phyloP scores from a whole-genome alignment of 2,329 filamentous ascomycete species.

The Aspergillus fijiensis region DNA sequence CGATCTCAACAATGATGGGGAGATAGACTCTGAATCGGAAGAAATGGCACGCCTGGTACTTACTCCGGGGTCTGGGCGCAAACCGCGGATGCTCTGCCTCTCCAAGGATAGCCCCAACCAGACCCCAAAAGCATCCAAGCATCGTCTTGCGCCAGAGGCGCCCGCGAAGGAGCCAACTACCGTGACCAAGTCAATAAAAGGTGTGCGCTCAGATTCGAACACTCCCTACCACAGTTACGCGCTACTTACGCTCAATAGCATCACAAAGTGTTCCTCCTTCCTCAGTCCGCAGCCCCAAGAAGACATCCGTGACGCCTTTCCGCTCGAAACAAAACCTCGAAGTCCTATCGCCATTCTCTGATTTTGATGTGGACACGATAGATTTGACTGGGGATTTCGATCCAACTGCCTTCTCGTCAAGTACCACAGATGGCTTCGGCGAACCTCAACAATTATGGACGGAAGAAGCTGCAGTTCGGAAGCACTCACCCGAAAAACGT shows the following conservation, averaged over 20 bases:
- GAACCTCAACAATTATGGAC: conserved; percentile 45
- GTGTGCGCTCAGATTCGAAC: conserved; percentile 19
- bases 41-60: conserved; percentile 49
- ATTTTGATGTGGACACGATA: conserved; percentile 44
- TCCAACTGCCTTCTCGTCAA: conserved; percentile 38
- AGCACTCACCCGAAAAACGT: conserved; percentile 37
- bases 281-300: conserved; percentile 19
- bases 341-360: conserved; percentile 15
- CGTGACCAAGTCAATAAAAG: conserved; percentile 20
- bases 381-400: conserved; percentile 45
- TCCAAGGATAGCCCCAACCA: conserved; percentile 21
- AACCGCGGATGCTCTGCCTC: conserved; percentile 42
- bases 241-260: conserved; percentile 15
- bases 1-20: conserved; percentile 25
- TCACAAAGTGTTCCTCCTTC: conserved; percentile 17
- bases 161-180: conserved; percentile 7
- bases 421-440: conserved; percentile 41
- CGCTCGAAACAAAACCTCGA: conserved; percentile 20
- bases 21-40: conserved; percentile 25
- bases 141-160: conserved; percentile 14
- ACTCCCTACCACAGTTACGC: background rate
- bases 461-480: conserved; percentile 43
- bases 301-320: conserved; percentile 23
- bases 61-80: conserved; percentile 40
- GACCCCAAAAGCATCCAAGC: conserved; percentile 24